Conservation (phyloP, 495 filamentous ascomycete genomes). For the Penicillium malachiteum region DNA sequence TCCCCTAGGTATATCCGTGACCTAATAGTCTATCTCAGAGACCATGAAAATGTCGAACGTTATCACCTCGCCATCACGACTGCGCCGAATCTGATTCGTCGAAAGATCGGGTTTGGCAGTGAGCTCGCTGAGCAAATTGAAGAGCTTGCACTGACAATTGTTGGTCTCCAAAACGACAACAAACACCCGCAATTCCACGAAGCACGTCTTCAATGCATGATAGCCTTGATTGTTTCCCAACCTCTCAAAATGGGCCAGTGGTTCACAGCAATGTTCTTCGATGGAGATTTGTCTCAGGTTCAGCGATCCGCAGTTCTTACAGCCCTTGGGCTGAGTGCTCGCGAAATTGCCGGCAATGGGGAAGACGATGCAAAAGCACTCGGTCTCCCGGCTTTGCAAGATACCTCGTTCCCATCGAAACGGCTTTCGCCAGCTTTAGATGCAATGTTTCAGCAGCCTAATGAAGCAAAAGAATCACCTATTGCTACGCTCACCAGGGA, state of each 20-base stretch:
- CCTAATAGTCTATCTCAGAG: slow-evolving; percentile 72
- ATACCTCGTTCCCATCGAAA: slow-evolving; percentile 71
- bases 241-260: slow-evolving; percentile 77
- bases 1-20: slow-evolving; percentile 74
- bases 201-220: slow-evolving; percentile 76
- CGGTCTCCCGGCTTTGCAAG: slow-evolving; percentile 33
- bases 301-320: slow-evolving; percentile 81
- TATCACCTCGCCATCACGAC: slow-evolving; percentile 76
- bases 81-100: slow-evolving; percentile 76
- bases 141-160: slow-evolving; percentile 72
- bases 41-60: slow-evolving; percentile 79
- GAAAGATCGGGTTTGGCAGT: slow-evolving; percentile 83
- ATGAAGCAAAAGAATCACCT: slow-evolving; percentile 41
- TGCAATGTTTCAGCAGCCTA: slow-evolving; percentile 42
- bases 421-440: slow-evolving; percentile 57
- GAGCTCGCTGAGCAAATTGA: slow-evolving; percentile 82
- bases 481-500: slow-evolving; percentile 59
- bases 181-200: slow-evolving; percentile 62
- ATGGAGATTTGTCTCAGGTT: slow-evolving; percentile 82
- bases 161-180: slow-evolving; percentile 77
- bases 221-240: slow-evolving; percentile 74
- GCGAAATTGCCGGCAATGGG: slow-evolving; percentile 82
- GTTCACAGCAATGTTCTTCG: slow-evolving; percentile 83
- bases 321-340: slow-evolving; percentile 76
- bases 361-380: slow-evolving; percentile 54